Percentiles rank a stretch among this genome's conserved stretches.
These are phyloP conservation scores for Phytophthora podocarpi DNA, from an alignment of 352 stramenopile genomes.

Conservation along the genomic window DNA sequence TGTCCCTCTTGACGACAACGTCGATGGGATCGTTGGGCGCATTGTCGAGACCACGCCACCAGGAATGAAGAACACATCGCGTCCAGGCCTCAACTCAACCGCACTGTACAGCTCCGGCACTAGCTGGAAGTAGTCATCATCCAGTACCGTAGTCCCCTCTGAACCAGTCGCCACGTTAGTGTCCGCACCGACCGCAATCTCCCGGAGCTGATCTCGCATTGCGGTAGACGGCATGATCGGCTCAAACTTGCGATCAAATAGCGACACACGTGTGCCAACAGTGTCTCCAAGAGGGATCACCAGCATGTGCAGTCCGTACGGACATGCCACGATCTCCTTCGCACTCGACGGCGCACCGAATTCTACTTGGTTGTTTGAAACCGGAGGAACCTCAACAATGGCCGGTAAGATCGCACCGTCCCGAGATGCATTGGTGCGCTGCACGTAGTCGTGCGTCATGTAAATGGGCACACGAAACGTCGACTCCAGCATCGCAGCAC, in stretches of 20 bases:
- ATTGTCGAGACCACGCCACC: slow-evolving; percentile 40
- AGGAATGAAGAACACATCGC: slow-evolving; percentile 60
- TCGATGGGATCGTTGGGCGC: slow-evolving; percentile 1
- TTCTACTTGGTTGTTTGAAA: not conserved
- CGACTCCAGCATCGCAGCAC: slow-evolving; percentile 34
- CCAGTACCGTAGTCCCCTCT: slow-evolving; percentile 20
- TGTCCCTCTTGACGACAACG: slow-evolving; percentile 1
- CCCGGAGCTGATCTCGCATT: slow-evolving; percentile 10
- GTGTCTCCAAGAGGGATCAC: slow-evolving; percentile 24
- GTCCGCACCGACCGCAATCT: slow-evolving; percentile 35
- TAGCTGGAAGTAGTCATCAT: slow-evolving; percentile 22
- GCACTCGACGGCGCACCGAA: not conserved
- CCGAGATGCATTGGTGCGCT: slow-evolving; percentile 52
- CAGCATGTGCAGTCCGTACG: slow-evolving; percentile 68
- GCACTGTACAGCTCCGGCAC: slow-evolving; percentile 20
- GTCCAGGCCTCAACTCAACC: slow-evolving; percentile 21
- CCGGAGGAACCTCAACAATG: slow-evolving; percentile 30
- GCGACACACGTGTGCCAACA: slow-evolving; percentile 14
- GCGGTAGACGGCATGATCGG: slow-evolving; percentile 19
- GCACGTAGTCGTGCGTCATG: slow-evolving; percentile 71
- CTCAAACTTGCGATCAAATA: slow-evolving; percentile 41
- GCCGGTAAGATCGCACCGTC: slow-evolving; percentile 36
- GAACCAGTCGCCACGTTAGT: slow-evolving; percentile 11
- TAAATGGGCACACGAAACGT: slow-evolving; percentile 59
- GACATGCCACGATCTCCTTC: slow-evolving; percentile 46